Base-by-base conservation (phyloP, 2,329 filamentous ascomycete genomes). In the Penicillium thymicola region DNA sequence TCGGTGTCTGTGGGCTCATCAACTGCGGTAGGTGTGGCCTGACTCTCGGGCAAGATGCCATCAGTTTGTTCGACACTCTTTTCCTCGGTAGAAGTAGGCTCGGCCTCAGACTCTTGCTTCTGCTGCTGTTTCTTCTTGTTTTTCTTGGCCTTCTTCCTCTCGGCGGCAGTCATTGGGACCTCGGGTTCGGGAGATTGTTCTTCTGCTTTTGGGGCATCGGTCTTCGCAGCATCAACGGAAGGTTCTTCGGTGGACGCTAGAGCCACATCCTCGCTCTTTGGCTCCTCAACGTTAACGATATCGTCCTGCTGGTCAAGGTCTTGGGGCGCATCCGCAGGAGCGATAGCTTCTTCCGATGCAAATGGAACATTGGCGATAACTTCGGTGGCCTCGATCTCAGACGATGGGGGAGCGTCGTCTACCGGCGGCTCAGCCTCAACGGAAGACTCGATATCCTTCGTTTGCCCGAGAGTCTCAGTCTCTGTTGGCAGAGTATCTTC, bases 71-170 rank as follows among this genome's bases (percentile, higher is more conserved):
- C 40, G 11, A 21, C n/a, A 7, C 30, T 54, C 38, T 55, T 37
- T 16, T 57, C 46, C 21, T 48, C 43, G 1, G 32, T 18, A 11
- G 52, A 27, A 42, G 49, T 34, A 52, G 50, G 34, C 13, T 61
- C 56, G 18, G 28, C 10, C 23, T 57, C 55, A 5, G 64, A 63
- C 25, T 63, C 57, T 28, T 51, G 51, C 44, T 64, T 58, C 30
- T 65, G 51, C 40, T 64, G 51, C 40, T 64, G 53, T 40, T 64
- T 63, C 38, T 71, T 71, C 60, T 67, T 71, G 32, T 68, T 69
- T 58, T 78, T 80, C 68, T 79, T 79, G 10, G 69, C 68, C 61
- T 75, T 79, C 55, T 71, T 74, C 60, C 69, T 72, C 38, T 65
- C 58, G 5, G 64, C 63, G 13, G 63, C 61, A 37, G 64, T 63